Conservation (phyloP, 495 filamentous ascomycete species). For the Terfezia boudieri region DNA sequence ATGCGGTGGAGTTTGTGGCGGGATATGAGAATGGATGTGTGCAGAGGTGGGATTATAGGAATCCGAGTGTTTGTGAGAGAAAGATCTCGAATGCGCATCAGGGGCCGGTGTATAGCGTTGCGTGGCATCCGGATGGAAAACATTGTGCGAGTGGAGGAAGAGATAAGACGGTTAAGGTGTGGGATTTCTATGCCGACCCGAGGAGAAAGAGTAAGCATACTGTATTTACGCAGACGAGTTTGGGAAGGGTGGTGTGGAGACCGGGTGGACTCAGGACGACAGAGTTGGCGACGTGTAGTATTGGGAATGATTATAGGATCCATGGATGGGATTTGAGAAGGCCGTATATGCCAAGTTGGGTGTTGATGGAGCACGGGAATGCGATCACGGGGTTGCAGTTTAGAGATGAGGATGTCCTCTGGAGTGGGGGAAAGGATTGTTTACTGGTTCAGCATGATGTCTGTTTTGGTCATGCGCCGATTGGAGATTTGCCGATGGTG, state of each 20-base stretch:
- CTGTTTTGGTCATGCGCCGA: constrained; percentile 54
- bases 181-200: constrained; percentile 64
- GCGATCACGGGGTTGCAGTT: constrained; percentile 62
- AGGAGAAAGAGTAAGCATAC: constrained; percentile 55
- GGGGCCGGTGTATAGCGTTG: constrained; percentile 54
- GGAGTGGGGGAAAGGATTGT: constrained; percentile 71
- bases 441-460: constrained; percentile 76
- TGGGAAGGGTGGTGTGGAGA: constrained; percentile 66
- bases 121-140: constrained; percentile 91
- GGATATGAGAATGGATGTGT: constrained; percentile 48
- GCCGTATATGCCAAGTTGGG: constrained; percentile 65
- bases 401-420: constrained; percentile 74
- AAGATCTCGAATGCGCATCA: constrained; percentile 61
- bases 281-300: constrained; percentile 44
- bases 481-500: constrained; percentile 31
- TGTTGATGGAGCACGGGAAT: constrained; percentile 51
- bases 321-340: constrained; percentile 87
- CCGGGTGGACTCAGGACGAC: constrained; percentile 36
- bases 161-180: constrained; percentile 70
- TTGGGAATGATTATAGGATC: constrained; percentile 42
- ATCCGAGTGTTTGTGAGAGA: constrained; percentile 26
- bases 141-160: constrained; percentile 56
- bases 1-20: constrained; percentile 69
- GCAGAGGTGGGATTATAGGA: constrained; percentile 22
- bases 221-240: constrained; percentile 35